Conservation (phyloP, 495 filamentous ascomycete genomes). For the Rhypophila decipiens region DNA sequence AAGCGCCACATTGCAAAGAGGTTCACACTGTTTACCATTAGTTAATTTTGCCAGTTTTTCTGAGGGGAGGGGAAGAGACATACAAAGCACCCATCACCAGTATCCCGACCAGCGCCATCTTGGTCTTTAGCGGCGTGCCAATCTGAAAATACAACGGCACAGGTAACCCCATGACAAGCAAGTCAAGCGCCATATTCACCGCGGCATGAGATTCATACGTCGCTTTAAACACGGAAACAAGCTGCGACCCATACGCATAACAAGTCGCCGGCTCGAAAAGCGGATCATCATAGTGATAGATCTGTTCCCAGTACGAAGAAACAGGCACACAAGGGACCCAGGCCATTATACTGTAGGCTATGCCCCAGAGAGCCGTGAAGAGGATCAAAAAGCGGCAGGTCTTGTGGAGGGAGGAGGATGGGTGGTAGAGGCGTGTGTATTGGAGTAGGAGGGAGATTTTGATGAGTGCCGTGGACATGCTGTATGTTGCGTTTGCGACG, state of each 20-base stretch:
- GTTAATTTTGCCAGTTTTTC: not conserved
- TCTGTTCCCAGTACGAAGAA: constrained; percentile 13
- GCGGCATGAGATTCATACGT: constrained; percentile 27
- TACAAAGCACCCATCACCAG: constrained; percentile 26
- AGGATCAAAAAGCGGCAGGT: constrained; percentile 13
- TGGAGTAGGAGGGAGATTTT: constrained; percentile 31
- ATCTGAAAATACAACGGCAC: constrained; percentile 25
- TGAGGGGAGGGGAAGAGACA: constrained; percentile 1
- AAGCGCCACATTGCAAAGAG: constrained; percentile 26
- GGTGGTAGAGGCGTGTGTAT: constrained; percentile 26
- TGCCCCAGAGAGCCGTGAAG: constrained; percentile 23
- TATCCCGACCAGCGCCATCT: constrained; percentile 18
- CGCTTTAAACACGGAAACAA: constrained; percentile 14
- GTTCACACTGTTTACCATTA: constrained; percentile 16
- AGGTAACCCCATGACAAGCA: constrained; percentile 25
- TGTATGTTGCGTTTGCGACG: constrained; percentile 23
- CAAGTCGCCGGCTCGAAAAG: constrained; percentile 7
- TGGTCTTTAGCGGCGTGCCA: constrained; percentile 10
- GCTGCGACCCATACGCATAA: constrained; percentile 23
- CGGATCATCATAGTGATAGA: not conserved
- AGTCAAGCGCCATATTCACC: constrained; percentile 27
- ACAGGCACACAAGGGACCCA: constrained; percentile 30
- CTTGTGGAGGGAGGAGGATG: constrained; percentile 11
- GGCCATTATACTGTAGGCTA: constrained; percentile 23
- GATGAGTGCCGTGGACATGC: constrained; percentile 24